Evolutionary conservation across 2,329 filamentous ascomycete species (phyloP), one percentile per base, ranked within the genome.

Genomic region (Neophaeococcomyces aloes): DNA sequence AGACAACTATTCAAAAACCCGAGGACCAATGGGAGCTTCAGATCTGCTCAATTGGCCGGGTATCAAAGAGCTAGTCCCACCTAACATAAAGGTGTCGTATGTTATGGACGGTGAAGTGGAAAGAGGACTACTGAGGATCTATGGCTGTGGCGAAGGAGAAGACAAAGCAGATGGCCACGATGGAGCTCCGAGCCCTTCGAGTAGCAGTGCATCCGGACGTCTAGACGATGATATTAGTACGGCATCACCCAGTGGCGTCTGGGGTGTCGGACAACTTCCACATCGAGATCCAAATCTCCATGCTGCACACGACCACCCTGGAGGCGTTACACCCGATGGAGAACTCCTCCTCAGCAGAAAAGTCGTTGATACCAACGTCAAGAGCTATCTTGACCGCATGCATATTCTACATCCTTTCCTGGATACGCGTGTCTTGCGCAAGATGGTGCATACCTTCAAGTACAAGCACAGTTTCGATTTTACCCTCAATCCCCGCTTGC

Each of bases 131-230:
- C 68, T 94, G 31, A 77, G 83, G 18, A 68, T 89, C 2, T 87
- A 83, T 61, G 86, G 86, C 1, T 76, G 80, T 47, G 87, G 87
- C 3, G 86, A 93, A 62, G 84, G 83, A 25, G 68, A 74, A 19
- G 79, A 81, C 53, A 67, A 70, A 18, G 74, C 74, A 34, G 68
- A 74, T 18, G 66, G 63, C 40, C 59, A 61, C 5, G 63, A 65
- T 46, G 58, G 57, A 29, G 59, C 59, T 34, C 58, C 57, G 36
- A 68, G 60, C 51, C 65, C 64, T 38, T 62, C 62, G 29, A 54
- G 54, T 18, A 64, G 66, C 46, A 59, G 63, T 11, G 59, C 62
- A 4, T 54, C 52, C 8, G 48, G 48, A n/a, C 50, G 52, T 29
- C 41, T 46, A 7, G 39, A 47, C 23, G 58, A 60, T n/a, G 53